Base-by-base conservation (phyloP, 129 eudicot genomes). In the Silybum marianum region DNA sequence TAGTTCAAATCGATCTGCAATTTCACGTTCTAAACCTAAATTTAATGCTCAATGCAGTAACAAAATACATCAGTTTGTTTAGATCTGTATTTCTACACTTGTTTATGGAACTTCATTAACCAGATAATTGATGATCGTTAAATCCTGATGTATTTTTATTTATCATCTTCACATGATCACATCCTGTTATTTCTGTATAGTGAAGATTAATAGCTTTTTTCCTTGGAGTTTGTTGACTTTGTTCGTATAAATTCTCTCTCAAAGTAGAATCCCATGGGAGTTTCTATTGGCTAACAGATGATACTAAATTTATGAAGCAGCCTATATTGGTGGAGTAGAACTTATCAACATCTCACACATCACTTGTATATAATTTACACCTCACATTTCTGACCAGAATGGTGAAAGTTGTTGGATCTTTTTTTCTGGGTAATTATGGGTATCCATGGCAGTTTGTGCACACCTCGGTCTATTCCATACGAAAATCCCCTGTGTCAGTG, bases 311-410 rank as follows among this genome's bases (percentile, higher is more conserved):
- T n/a, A n/a, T n/a, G n/a, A n/a, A n/a, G n/a, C n/a, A n/a, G n/a
- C n/a, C n/a, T n/a, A n/a, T 44, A 8, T 40, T 40, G 86, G 88
- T 24, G 69, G 24, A 5, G 86, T 86, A 13, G 81, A 82, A 26
- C 89, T 84, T 12, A 74, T 76, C 46, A 86, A 75, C 24, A 82
- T 79, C 63, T 86, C 89, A 34, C 81, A 86, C 19, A 81, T 86
- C 86, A 26, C 14, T 0, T 39, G 86, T 86, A 22, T 72, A 86
- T 30, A 82, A 39, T 44, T 51, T 82, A 0, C 86, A 86, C 89
- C 89, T 86, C 22, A 69, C 62, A 74, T 78, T 48, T 79, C 69
- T 86, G 62, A 86, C 46, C 1, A 25, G 58, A 36, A 71, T 22
- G 39, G 81, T 78, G 72, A 78, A 74, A 58, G 32, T 38, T 75